Evolutionary conservation across 1,139 yeast genomes (phyloP).

Genomic region (Kodamaea fungicola): DNA sequence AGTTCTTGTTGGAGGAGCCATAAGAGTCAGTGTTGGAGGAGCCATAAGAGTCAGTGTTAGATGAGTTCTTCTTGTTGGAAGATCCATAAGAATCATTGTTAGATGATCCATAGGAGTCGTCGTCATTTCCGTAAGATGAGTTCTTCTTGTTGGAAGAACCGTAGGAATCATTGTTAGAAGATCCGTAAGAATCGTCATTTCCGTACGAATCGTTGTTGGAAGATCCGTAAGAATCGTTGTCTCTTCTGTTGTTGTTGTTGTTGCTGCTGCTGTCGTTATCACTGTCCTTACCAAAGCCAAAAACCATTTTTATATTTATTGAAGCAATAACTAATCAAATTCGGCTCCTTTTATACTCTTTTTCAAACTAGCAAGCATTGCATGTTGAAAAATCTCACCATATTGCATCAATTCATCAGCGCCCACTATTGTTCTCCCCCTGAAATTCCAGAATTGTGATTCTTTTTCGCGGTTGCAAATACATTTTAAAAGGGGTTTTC

Average conservation of each 20-base stretch:
- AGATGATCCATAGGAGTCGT: conserved; percentile 9
- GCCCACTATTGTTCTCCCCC: neutral
- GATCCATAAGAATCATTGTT: conserved; percentile 13
- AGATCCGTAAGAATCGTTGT: conserved; percentile 8
- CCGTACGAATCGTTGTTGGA: conserved; percentile 6
- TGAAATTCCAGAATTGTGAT: neutral
- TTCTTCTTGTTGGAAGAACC: conserved; percentile 10
- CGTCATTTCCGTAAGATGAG: conserved; percentile 9
- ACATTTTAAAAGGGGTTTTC: neutral
- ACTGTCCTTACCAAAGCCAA: conserved; percentile 18
- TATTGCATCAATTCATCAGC: too few relatives aligned
- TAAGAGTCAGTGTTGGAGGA: conserved; percentile 11
- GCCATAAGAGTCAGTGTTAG: conserved; percentile 13
- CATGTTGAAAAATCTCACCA: neutral
- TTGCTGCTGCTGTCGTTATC: conserved; percentile 10
- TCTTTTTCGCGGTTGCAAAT: neutral
- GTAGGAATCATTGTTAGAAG: conserved; percentile 9
- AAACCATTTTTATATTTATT: conserved; percentile 13
- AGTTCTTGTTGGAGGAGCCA: conserved; percentile 9
- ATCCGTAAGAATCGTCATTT: conserved; percentile 13
- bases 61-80: conserved; percentile 9
- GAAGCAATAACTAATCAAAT: neutral
- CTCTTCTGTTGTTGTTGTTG: conserved; percentile 6
- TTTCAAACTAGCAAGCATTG: neutral
- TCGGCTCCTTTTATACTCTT: conserved; percentile 1